Percentiles rank a stretch among this genome's conserved stretches.
These are phyloP conservation scores for Botrytis cinerea DNA, from an alignment of 2,329 filamentous ascomycete genomes.

Conservation along the genomic window DNA sequence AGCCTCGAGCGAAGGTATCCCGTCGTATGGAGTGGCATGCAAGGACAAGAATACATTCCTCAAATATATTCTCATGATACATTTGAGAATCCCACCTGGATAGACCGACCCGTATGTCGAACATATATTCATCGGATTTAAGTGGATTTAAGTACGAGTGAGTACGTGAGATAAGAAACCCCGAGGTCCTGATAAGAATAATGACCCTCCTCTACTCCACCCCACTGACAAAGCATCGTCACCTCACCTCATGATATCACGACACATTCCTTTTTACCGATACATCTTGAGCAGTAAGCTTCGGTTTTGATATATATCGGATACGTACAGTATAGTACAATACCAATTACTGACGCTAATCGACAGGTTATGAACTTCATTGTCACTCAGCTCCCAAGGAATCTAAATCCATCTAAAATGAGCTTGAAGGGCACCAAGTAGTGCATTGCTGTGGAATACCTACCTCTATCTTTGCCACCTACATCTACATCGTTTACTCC, in stretches of 20 bases:
- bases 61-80: background rate
- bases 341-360: background rate
- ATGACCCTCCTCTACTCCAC: background rate
- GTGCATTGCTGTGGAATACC: background rate
- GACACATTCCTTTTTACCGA: background rate
- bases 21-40: background rate
- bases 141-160: no score
- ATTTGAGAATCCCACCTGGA: background rate
- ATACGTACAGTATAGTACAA: background rate
- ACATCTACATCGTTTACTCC: background rate
- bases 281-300: background rate
- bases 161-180: background rate
- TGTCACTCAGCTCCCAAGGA: background rate
- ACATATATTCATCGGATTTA: background rate
- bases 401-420: background rate
- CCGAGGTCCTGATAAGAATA: background rate
- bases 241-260: conserved; percentile 2
- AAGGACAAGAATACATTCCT: background rate
- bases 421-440: background rate
- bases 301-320: background rate
- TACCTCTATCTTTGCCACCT: conserved; percentile 1
- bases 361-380: background rate
- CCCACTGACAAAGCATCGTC: background rate
- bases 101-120: background rate
- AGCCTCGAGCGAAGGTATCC: background rate